Evolutionary conservation across 768 basidiomycete genomes (phyloP), one percentile per base, ranked within the genome.

Genomic region (Psilocybe cubensis): DNA sequence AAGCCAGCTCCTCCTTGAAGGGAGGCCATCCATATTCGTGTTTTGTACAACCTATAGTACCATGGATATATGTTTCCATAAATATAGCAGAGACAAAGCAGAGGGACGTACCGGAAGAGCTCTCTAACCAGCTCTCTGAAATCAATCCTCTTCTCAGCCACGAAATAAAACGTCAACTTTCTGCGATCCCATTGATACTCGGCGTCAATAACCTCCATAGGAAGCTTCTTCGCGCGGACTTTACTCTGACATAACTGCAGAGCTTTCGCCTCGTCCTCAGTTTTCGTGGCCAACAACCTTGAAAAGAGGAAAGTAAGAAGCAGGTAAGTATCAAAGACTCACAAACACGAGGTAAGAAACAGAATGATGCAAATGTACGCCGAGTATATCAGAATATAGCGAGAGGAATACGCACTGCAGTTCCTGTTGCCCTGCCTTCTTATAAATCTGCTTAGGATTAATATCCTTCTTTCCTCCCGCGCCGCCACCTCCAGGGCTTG

Each of bases 181-280:
- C 95, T 92, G 57, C 96, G 91, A 74, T 99, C 96, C 94, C 95
- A 98, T 70, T 99, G 96, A 76, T 96, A 99, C 74, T 98, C 96
- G 28, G 96, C 96, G 72, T 98, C 96, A 47, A 97, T 88, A 57
- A 99, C 95, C 73, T 98, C 94, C 96, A 99, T 99, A 17, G 95
- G 95, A 68, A 98, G 76, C 70, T 94, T 94, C 77, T 96, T 92
- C 71, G 94, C 93, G 52, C 88, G 80, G 12, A 97, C 96, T 72
- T 98, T 98, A 58, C 80, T 91, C 72, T 94, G 87, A 64, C 96
- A 97, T 53, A 98, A 77, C 66, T 92, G 88, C 42, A 99, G 76
- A 20, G 96, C 96, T 74, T 96, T 95, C 55, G 86, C 74, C 74
- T 99, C 96, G 72, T 99, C 96, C 66, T 90, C 88, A 54, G 86